Evolutionary conservation across 257 asterid species (phyloP), one percentile per base, ranked within the genome.

Genomic region (Salvia splendens): DNA sequence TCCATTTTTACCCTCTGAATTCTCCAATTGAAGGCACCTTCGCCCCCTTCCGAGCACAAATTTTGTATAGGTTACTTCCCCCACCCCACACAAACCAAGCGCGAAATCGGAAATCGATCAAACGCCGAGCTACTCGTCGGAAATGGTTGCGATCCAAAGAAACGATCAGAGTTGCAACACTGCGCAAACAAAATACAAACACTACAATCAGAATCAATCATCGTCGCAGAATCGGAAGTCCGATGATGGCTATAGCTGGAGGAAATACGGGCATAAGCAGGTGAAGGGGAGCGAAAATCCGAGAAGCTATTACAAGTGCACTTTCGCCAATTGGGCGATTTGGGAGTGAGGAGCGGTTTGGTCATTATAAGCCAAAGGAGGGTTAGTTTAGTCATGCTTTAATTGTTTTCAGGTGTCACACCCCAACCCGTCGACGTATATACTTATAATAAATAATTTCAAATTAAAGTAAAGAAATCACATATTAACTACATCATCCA

Each of bases 241-340:
- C 4, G 92, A 89, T 2, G 98, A 92, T 14, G 96, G 96, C 1
- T 92, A 89, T 58, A 92, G 89, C 71, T 92, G 97, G 97, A 82
- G 97, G 38, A 92, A 92, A 61, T 92, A 92, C 55, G 97, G 97
- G 16, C 97, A 92, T 81, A 92, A 92, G 50, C 91, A 86, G 57
- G 97, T 92, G 49, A 92, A 87, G 61, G 96, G 97, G 48, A 92
- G 98, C 38, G 95, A 92, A 66, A 89, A 92, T 74, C 96, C 98
- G 0, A 45, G 98, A 67, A 92, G 98, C 46, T 89, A 89, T 51
- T 92, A 89, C 77, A 92, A 92, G 69, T 92, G 98, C 35, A 87
- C 98, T 1, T 70, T 48, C 68, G 88, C 85, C 46, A 85, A 70
- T 78, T 92, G 98, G n/a, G n/a, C n/a, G n/a, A n/a, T n/a, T n/a